These are phyloP conservation scores for Exophiala aquamarina DNA, from an alignment of 2,329 filamentous ascomycete species.

Conservation along the genomic window DNA sequence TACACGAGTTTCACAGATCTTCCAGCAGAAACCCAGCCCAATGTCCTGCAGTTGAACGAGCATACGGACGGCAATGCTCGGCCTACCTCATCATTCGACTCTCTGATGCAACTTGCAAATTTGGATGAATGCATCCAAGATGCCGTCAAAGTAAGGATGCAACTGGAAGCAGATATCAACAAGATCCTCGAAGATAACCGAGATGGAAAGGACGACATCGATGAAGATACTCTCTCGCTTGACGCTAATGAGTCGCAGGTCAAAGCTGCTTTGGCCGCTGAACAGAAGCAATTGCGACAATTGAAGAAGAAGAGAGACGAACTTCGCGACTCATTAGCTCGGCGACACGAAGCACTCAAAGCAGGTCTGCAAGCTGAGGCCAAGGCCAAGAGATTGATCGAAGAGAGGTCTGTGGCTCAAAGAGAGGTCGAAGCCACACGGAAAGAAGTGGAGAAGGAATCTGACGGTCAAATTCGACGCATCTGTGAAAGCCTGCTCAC, in stretches of 20 bases:
- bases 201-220: conserved; percentile 37
- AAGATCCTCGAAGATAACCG: conserved; percentile 18
- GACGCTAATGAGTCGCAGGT: conserved; percentile 33
- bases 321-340: conserved; percentile 42
- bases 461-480: conserved; percentile 82
- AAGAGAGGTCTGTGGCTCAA: conserved; percentile 11
- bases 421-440: conserved; percentile 11
- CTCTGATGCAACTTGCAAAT: conserved; percentile 83
- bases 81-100: conserved; percentile 76
- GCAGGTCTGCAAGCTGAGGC: conserved; percentile 12
- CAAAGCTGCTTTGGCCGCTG: conserved; percentile 18
- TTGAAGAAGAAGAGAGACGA: conserved; percentile 39
- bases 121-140: conserved; percentile 90
- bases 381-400: conserved; percentile 3
- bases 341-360: conserved; percentile 19
- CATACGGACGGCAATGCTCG: conserved; percentile 16
- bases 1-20: conserved; percentile 75
- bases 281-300: conserved; percentile 25
- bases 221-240: conserved; percentile 37
- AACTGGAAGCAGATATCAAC: conserved; percentile 77
- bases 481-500: conserved; percentile 78
- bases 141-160: conserved; percentile 73
- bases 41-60: conserved; percentile 10
- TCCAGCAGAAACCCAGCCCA: conserved; percentile 41
- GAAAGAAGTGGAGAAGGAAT: conserved; percentile 53